These are phyloP conservation scores for Alternaria gansuensis DNA, from an alignment of 2,329 filamentous ascomycete species.

Conservation along the genomic window DNA sequence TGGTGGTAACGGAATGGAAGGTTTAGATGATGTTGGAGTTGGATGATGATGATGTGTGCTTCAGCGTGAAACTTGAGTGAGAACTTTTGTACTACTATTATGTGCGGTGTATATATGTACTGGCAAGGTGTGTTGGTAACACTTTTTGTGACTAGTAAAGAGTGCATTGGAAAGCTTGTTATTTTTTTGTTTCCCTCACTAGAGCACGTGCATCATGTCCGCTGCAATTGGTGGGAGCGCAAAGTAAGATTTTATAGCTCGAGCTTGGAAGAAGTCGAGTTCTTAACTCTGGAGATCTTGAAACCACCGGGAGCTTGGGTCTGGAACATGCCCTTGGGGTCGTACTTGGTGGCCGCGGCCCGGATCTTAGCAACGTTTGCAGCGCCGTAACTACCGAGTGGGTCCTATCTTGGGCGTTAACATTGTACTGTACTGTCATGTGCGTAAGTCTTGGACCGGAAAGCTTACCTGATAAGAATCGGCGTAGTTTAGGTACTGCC, in stretches of 20 bases:
- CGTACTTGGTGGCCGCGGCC: constrained; percentile 48
- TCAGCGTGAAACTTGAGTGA: not conserved
- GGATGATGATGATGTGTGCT: too few relatives aligned
- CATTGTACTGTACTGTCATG: not conserved
- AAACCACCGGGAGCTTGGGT: constrained; percentile 55
- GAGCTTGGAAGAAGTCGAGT: not conserved
- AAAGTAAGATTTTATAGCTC: constrained; percentile 1
- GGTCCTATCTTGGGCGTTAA: constrained; percentile 43
- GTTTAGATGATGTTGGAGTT: too few relatives aligned
- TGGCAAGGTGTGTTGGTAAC: not conserved
- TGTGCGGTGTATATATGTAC: not conserved
- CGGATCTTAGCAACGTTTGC: constrained; percentile 49
- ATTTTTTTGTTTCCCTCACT: not conserved
- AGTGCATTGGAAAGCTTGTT: not conserved
- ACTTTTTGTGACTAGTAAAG: not conserved
- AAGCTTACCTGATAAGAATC: constrained; percentile 37
- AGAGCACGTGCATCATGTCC: not conserved
- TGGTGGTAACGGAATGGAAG: too few relatives aligned
- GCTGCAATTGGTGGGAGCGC: not conserved
- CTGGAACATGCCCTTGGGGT: constrained; percentile 55
- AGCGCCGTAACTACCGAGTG: constrained; percentile 54
- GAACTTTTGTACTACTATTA: not conserved
- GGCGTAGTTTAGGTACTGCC: constrained; percentile 50
- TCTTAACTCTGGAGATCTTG: constrained; percentile 45
- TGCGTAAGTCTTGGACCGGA: not conserved